Evolutionary conservation across 164 flowering plant genomes (phyloP).

Genomic region (Liquidambar formosana): DNA sequence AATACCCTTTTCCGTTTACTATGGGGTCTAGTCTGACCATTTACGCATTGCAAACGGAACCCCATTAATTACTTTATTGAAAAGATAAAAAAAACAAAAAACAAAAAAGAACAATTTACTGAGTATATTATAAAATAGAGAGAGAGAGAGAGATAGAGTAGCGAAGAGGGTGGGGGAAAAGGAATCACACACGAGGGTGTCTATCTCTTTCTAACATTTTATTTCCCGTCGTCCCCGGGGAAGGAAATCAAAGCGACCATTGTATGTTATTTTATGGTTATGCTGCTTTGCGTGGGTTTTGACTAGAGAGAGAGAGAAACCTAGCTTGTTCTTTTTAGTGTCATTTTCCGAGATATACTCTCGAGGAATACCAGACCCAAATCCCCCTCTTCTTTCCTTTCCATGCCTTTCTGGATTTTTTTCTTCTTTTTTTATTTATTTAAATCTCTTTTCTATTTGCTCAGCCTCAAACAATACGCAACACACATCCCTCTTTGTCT

Average conservation of each 20-base stretch:
- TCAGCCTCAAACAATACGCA: slow-evolving; percentile 7
- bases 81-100: not conserved
- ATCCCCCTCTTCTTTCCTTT: slow-evolving; percentile 29
- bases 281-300: slow-evolving; percentile 29
- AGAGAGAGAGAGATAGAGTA: slow-evolving; percentile 18
- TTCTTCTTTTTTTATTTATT: slow-evolving; percentile 11
- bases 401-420: slow-evolving; percentile 24
- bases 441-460: slow-evolving; percentile 13
- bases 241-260: slow-evolving; percentile 34
- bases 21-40: not conserved
- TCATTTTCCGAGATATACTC: slow-evolving; percentile 79
- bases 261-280: slow-evolving; percentile 16
- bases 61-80: not conserved
- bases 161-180: slow-evolving; percentile 71
- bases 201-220: slow-evolving; percentile 34
- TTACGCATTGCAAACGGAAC: not conserved
- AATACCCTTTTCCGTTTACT: not conserved
- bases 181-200: slow-evolving; percentile 35
- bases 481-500: slow-evolving; percentile 4
- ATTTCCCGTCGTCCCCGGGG: slow-evolving; percentile 74
- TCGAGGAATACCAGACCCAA: slow-evolving; percentile 38
- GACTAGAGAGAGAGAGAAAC: slow-evolving; percentile 33
- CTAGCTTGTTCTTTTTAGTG: slow-evolving; percentile 40
- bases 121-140: not conserved
- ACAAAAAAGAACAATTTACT: not conserved